phyloP scores from a whole-genome alignment of 495 filamentous ascomycete species.

The Trichoderma erinaceum region DNA sequence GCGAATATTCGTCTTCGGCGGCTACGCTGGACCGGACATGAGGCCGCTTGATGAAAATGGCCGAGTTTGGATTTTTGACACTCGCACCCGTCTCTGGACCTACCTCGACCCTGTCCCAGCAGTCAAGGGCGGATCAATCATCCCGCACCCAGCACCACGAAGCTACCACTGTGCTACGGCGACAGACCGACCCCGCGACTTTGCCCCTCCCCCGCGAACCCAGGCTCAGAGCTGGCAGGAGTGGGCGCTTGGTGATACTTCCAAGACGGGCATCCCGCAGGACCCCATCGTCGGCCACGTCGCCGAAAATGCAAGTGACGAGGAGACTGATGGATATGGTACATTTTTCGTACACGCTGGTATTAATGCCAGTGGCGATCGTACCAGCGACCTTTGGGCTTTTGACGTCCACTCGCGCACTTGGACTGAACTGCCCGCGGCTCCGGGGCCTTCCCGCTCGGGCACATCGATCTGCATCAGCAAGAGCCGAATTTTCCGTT shows the following conservation, averaged over 20 bases:
- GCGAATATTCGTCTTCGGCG: constrained; percentile 60
- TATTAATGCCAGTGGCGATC: constrained; percentile 40
- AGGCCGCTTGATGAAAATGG: constrained; percentile 53
- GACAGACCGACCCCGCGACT: constrained; percentile 40
- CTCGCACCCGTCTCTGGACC: constrained; percentile 49
- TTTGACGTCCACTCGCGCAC: constrained; percentile 53
- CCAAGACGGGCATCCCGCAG: constrained; percentile 39
- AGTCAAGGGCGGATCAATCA: constrained; percentile 22
- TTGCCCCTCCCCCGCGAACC: constrained; percentile 25
- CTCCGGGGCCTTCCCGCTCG: constrained; percentile 54
- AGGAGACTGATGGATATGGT: constrained; percentile 44
- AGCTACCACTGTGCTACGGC: constrained; percentile 45
- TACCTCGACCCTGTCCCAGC: constrained; percentile 45
- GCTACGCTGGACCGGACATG: constrained; percentile 40
- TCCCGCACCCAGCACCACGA: constrained; percentile 30
- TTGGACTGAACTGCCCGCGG: constrained; percentile 58
- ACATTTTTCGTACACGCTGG: constrained; percentile 69
- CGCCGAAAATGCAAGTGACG: constrained; percentile 39
- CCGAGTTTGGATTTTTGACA: constrained; percentile 61
- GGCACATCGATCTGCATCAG: constrained; percentile 57
- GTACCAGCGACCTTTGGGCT: constrained; percentile 63
- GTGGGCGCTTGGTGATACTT: constrained; percentile 38
- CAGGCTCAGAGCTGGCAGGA: constrained; percentile 33
- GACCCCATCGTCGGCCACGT: constrained; percentile 42
- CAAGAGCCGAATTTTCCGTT: constrained; percentile 56